These are phyloP conservation scores for Linnemannia schmuckeri DNA, from an alignment of 192 early-diverging fungal genomes.

Conservation along the genomic window DNA sequence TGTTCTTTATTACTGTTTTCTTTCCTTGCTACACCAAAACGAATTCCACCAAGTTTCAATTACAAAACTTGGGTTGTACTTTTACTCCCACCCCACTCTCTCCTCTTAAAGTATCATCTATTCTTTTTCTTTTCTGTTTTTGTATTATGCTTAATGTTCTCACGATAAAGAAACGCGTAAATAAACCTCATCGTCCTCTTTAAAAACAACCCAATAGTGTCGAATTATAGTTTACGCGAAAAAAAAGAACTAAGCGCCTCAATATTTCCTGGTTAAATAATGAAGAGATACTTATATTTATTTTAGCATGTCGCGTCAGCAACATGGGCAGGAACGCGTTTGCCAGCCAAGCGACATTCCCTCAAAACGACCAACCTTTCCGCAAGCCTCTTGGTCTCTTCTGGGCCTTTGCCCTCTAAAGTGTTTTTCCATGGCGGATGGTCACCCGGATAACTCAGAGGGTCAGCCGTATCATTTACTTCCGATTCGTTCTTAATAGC, in stretches of 20 bases:
- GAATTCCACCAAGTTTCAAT: neutral
- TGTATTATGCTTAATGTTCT: neutral
- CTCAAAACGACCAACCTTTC: constrained; percentile 30
- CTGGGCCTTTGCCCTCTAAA: constrained; percentile 31
- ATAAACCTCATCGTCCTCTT: neutral
- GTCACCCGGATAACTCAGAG: constrained; percentile 48
- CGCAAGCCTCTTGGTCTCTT: constrained; percentile 22
- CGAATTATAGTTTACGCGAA: neutral
- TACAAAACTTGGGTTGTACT: neutral
- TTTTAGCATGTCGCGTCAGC: constrained; percentile 31
- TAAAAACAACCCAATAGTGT: neutral
- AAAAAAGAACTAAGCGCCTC: neutral
- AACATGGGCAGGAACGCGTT: constrained; percentile 30
- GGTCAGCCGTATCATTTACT: constrained; percentile 32
- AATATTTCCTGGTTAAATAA: no score
- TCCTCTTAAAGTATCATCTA: neutral
- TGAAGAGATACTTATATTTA: neutral
- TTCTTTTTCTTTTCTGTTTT: neutral
- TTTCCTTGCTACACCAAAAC: neutral
- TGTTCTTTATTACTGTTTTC: neutral
- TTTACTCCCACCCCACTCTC: neutral
- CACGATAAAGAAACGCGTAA: neutral
- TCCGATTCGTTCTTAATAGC: neutral
- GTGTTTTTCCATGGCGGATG: constrained; percentile 32
- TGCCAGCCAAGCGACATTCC: constrained; percentile 29